Base-by-base conservation (phyloP, 176 grass and related monocot genomes). In the Carex littledalei region DNA sequence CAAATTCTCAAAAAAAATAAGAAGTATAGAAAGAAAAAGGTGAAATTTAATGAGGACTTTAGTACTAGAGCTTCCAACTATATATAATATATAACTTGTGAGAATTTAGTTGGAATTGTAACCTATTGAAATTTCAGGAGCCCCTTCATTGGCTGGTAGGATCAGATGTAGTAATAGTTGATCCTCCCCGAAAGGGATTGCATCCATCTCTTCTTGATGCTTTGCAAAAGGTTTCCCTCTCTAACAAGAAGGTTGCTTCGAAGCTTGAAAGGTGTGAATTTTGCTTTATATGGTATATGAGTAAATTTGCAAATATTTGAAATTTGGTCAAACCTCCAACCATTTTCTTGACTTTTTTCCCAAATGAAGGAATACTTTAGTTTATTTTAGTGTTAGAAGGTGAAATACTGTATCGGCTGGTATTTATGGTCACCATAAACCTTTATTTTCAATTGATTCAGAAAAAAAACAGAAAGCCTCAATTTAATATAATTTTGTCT, bases 131-230 rank as follows among this genome's bases (percentile, higher is more conserved):
- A 45, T 80, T 81, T 65, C 78, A 98, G 93, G 95, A 98, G 87
- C 93, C 93, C 53, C 83, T 90, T 86, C 89, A 94, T 75, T 98
- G 95, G 93, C 83, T 98, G 21, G 74, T 92, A 84, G 95, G 95
- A 29, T 88, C 93, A 83, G 90, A 92, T 89, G 86, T 94, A 3
- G 91, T 93, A 69, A 86, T 98, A 24, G 91, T 98, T 65, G 95
- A 98, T 98, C 95, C 95, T 93, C 93, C 95, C 6, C 92, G 95
- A 87, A 98, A 98, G 90, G 95, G 93, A 73, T 86, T 98, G 75
- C 82, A 98, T 65, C 89, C 95, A 83, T 93, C 91, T 72, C 84
- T 98, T 87, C 82, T 94, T 63, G 86, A 53, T 79, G 93, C 95
- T 84, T 90, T 98, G 84, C 89, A 87, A 65, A 92, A 86, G 77